Evolutionary conservation across 1,284 basidiomycete genomes (phyloP).

Genomic region (Microbotryum violaceum): DNA sequence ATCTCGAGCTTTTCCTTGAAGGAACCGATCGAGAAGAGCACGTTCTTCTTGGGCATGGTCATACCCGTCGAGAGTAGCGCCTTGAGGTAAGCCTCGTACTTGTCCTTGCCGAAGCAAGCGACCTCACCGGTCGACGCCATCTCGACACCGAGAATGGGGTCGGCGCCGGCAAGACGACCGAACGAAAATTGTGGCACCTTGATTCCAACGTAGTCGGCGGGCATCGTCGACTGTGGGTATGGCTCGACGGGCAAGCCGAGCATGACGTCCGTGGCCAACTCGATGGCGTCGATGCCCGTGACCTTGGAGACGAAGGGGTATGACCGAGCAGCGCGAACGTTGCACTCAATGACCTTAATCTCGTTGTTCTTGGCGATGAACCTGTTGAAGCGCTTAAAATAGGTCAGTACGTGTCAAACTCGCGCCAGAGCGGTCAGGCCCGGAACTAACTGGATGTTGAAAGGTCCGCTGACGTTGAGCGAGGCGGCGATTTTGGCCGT

Average conservation of each 20-base stretch:
- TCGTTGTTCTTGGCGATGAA: conserved; percentile 88
- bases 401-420: not conserved
- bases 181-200: conserved; percentile 99
- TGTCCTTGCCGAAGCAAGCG: conserved; percentile 94
- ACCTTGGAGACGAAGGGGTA: conserved; percentile 99
- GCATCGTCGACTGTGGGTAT: conserved; percentile 70
- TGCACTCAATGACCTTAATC: conserved; percentile 98
- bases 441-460: conserved; percentile 76
- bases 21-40: conserved; percentile 86
- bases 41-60: conserved; percentile 87
- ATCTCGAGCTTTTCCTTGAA: conserved; percentile 98
- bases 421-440: not conserved
- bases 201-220: conserved; percentile 89
- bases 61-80: conserved; percentile 94
- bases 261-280: conserved; percentile 98
- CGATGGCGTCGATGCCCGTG: conserved; percentile 92
- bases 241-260: conserved; percentile 77
- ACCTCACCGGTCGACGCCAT: conserved; percentile 99
- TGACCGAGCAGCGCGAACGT: conserved; percentile 90
- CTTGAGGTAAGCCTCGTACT: conserved; percentile 97
- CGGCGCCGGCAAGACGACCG: conserved; percentile 87
- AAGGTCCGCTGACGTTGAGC: conserved; percentile 94
- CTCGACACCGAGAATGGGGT: conserved; percentile 97
- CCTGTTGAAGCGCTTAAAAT: conserved; percentile 46
- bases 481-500: conserved; percentile 90